A percentile compares a stretch with the other conserved stretches of the same genome.
phyloP scores from a whole-genome alignment of 495 filamentous ascomycete genomes.

The Lineolata rhizophorae region DNA sequence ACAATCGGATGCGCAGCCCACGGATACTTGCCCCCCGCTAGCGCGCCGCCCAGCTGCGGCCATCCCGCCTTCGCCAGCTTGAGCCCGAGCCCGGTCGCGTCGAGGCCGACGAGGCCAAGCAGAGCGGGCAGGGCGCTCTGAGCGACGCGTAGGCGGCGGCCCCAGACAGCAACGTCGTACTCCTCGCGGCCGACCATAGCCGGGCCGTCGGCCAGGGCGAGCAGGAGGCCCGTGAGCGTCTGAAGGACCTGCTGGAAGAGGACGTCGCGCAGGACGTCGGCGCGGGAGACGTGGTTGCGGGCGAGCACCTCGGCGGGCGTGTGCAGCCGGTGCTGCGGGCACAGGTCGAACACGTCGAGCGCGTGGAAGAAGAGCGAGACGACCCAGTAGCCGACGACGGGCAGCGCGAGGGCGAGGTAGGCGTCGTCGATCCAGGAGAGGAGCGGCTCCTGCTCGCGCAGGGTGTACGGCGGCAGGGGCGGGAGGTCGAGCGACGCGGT shows the following conservation, averaged over 20 bases:
- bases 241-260: slow-evolving; percentile 79
- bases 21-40: slow-evolving; percentile 58
- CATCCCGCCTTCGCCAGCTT: slow-evolving; percentile 22
- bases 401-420: slow-evolving; percentile 46
- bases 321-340: slow-evolving; percentile 74
- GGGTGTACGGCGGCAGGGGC: slow-evolving; percentile 52
- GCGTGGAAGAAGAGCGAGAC: slow-evolving; percentile 72
- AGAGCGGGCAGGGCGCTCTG: slow-evolving; percentile 44
- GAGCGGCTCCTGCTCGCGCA: slow-evolving; percentile 43
- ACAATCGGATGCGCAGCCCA: slow-evolving; percentile 8
- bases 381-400: slow-evolving; percentile 74
- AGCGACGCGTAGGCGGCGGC: slow-evolving; percentile 44
- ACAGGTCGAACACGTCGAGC: slow-evolving; percentile 61
- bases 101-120: slow-evolving; percentile 20
- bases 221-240: slow-evolving; percentile 35
- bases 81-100: slow-evolving; percentile 18
- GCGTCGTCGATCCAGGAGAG: slow-evolving; percentile 63
- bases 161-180: slow-evolving; percentile 69
- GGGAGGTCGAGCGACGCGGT: slow-evolving; percentile 26
- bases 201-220: slow-evolving; percentile 40
- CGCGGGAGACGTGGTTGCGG: slow-evolving; percentile 65
- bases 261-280: slow-evolving; percentile 69
- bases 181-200: slow-evolving; percentile 52
- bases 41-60: slow-evolving; percentile 39
- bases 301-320: slow-evolving; percentile 73